A percentile compares a stretch with the other conserved stretches of the same genome.
These are phyloP conservation scores for Euphorbia schlechtendalii DNA, from an alignment of 441 rosid genomes.

Conservation along the genomic window DNA sequence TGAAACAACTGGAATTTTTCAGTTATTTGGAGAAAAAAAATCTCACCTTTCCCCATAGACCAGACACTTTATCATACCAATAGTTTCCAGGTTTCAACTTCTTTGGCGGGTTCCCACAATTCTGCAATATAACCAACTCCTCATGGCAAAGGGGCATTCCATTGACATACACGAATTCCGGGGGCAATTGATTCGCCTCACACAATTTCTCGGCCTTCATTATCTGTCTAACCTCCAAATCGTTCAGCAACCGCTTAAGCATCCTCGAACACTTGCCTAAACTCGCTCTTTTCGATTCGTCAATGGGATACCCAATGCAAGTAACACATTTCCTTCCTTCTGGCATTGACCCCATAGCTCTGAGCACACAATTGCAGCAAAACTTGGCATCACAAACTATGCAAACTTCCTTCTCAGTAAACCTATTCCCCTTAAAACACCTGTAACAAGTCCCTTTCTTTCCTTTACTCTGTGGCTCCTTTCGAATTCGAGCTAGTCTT, in stretches of 20 bases:
- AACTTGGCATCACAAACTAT: slow-evolving; percentile 87
- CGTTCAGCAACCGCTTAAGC: slow-evolving; percentile 74
- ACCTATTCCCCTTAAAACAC: slow-evolving; percentile 70
- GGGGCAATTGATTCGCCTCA: slow-evolving; percentile 82
- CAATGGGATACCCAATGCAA: slow-evolving; percentile 79
- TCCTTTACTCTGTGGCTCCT: slow-evolving; percentile 54
- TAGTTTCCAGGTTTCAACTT: slow-evolving; percentile 80
- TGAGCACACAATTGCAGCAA: slow-evolving; percentile 72
- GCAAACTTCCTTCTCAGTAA: slow-evolving; percentile 90
- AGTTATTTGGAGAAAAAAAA: slow-evolving; percentile 19
- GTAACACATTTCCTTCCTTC: slow-evolving; percentile 95
- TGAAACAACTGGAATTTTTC: slow-evolving; percentile 16
- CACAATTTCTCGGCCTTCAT: slow-evolving; percentile 83
- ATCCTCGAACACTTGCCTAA: slow-evolving; percentile 81
- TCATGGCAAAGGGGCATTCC: slow-evolving; percentile 54
- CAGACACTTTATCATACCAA: slow-evolving; percentile 96
- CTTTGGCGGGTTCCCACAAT: slow-evolving; percentile 77
- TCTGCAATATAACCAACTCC: slow-evolving; percentile 63
- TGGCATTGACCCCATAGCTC: slow-evolving; percentile 99
- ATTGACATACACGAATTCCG: slow-evolving; percentile 73
- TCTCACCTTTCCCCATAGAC: slow-evolving; percentile 99
- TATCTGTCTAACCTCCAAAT: slow-evolving; percentile 69
- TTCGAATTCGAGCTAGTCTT: slow-evolving; percentile 35
- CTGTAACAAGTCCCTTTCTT: slow-evolving; percentile 77
- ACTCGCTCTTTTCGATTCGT: slow-evolving; percentile 60